Evolutionary conservation across 805 yeast species (phyloP), one percentile per base, ranked within the genome.

Genomic region (Kluyveromyces siamensis): DNA sequence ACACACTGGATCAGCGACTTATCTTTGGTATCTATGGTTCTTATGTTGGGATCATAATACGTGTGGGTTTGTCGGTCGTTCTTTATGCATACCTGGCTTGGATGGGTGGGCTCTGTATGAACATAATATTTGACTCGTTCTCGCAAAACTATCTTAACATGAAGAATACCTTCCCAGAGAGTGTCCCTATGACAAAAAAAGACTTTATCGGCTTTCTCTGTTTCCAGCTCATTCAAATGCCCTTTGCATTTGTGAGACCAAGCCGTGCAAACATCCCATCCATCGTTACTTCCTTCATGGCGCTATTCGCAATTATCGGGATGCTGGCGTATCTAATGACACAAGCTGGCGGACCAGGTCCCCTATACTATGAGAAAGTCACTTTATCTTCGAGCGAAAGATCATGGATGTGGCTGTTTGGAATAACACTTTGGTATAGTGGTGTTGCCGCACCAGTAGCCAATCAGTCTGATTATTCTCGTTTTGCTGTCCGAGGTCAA

Each of bases 361-460:
- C 63, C 19, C 48, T 65, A 6, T 64, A 52, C 49, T 53, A 65
- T 42, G 48, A 58, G 30, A 48, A 53, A 25, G 62, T 61, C 9
- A 52, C 53, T 2, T 47, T 64, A 13, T 53, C 61, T 2, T 44
- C 61, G 5, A 47, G 66, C 8, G 57, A 63, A 21, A 63, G 66
- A 8, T 70, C 65, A 16, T 70, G 73, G 72, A 57, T 59, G 58
- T 71, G 74, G 72, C 45, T 71, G 3, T 67, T 66, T 49, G 70
- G 67, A 21, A 67, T 70, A 50, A 61, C 69, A 10, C 61, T 63
- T 19, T 70, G 74, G 72, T 70, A 67, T 45, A 68, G 73, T 37
- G 66, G 71, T 27, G 52, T 71, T 11, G 59, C 70, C 19, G 62
- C 71, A 7, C 72, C 68, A 50, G 65, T 70, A 41, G 61, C 72